Conservation (phyloP, 2,329 filamentous ascomycete species). For the Cercospora canescens region DNA sequence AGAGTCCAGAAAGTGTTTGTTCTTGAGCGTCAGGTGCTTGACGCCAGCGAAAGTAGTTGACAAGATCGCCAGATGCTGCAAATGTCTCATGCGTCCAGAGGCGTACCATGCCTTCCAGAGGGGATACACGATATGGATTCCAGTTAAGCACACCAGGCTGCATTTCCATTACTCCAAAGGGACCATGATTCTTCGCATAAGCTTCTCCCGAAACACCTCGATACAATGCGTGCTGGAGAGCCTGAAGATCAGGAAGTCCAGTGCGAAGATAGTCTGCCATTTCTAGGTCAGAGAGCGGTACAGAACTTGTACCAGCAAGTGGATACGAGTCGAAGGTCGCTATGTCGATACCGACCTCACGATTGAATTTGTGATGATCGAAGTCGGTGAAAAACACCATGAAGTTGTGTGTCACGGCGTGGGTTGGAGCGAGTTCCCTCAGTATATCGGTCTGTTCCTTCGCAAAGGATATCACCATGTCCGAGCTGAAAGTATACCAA, state of each 20-base stretch:
- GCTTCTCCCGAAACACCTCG: slow-evolving; percentile 25
- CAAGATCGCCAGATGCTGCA: slow-evolving; percentile 25
- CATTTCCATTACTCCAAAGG: slow-evolving; percentile 30
- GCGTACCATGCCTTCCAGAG: slow-evolving; percentile 27
- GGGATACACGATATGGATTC: slow-evolving; percentile 28
- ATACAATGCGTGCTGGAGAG: slow-evolving; percentile 24
- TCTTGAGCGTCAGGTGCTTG: slow-evolving; percentile 28
- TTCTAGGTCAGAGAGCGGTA: slow-evolving; percentile 19
- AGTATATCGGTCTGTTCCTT: slow-evolving; percentile 27
- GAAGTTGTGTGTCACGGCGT: slow-evolving; percentile 27
- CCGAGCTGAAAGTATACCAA: slow-evolving; percentile 29
- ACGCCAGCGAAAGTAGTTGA: slow-evolving; percentile 30
- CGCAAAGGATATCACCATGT: slow-evolving; percentile 29
- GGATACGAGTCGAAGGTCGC: slow-evolving; percentile 27
- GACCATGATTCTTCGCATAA: slow-evolving; percentile 19
- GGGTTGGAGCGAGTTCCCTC: slow-evolving; percentile 21
- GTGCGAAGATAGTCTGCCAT: slow-evolving; percentile 26
- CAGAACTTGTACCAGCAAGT: slow-evolving; percentile 20
- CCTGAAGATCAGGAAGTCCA: slow-evolving; percentile 26
- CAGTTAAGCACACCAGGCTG: slow-evolving; percentile 29
- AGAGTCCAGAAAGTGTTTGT: slow-evolving; percentile 26
- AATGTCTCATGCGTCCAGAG: slow-evolving; percentile 29
- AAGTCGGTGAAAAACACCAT: slow-evolving; percentile 28
- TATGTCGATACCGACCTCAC: slow-evolving; percentile 27
- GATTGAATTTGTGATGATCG: slow-evolving; percentile 27